Evolutionary conservation across 805 yeast genomes (phyloP), one percentile per base, ranked within the genome.

Genomic region (Lachancea sp.): DNA sequence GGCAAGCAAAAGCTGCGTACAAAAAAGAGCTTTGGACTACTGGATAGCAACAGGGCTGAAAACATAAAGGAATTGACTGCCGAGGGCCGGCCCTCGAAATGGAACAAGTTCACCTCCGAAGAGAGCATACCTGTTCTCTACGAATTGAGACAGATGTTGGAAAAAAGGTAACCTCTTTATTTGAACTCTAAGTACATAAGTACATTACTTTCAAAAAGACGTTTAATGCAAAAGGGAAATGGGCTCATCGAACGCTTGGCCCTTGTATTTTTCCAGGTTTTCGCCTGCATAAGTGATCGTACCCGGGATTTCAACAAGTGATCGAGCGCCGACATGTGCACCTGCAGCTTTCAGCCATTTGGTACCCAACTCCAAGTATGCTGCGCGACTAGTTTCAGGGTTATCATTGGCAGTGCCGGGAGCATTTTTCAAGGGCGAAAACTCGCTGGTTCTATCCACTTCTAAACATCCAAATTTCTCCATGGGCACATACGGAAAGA

Each of bases 361-460:
- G 15, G 87, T 79, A 27, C 89, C 81, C 59, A 90, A 74, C 31
- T 67, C 65, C 55, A 90, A 68, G 50, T 79, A 78, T 54, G 83
- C 82, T 3, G 57, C 63, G 49, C 82, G 75, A 52, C 95, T 86
- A 1, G 96, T 81, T 50, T 79, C 84, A 25, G 97, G 95, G 41
- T 87, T 82, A 66, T 91, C 97, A 57, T 78, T 80, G 18, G 72
- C 69, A n/a, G 95, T 75, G 17, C 89, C 95, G 12, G 83, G 79
- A 1, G 87, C 95, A 65, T 93, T 93, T 60, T 93, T 93, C 65
- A 93, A 76, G 2, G 99, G 99, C 16, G 96, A 83, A 60, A 93
- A 93, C 65, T 93, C 99, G 47, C 79, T 81, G 3, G 69, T 51
- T 63, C 99, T 79, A 32, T 78, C 84, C 18, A 93, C 99, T 68